Base-by-base conservation (phyloP, 371 early-diverging fungal species). In the Amoeboradix gromovi region DNA sequence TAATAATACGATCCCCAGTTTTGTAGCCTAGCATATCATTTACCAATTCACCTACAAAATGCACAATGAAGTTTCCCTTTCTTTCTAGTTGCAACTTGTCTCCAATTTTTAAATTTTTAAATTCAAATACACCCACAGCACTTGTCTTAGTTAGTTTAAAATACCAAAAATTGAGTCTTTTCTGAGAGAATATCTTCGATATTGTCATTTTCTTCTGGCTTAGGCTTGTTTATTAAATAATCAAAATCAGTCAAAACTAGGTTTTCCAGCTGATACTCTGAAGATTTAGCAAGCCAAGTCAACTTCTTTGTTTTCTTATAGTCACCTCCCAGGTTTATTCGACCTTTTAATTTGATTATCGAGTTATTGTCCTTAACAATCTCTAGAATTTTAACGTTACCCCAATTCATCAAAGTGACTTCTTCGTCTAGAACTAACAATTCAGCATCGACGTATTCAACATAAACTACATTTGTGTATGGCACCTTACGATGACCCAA, bases 401-500 rank as follows among this genome's bases (percentile, higher is more conserved):
- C 98, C 92, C 96, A 97, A 80, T 98, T 95, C 99, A 99, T 98
- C 68, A 99, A 79, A 16, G 98, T 98, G 71, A 95, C 77, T 79
- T 98, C 98, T 79, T 98, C 98, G 68, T 83, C 85, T 0, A 81
- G 74, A 69, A 82, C 85, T 22, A 98, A 79, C 2, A 80, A 74
- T 70, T 83, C 80, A 66, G 91, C 94, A 79, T 99, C 99, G 29
- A 80, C 90, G 74, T 88, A 87, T 69, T 90, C 92, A 70, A 99
- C 74, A 69, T 85, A 86, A 67, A 98, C 78, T 72, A 81, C 77
- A 29, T 83, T 80, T 30, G 87, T 84, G 72, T 81, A 94, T 30
- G 83, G 80, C 0, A 94, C 88, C 70, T 77, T 79, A 83, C 98
- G 98, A 71, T 73, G 80, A 68, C 98, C 98, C 27, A 97, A 77